A percentile compares a stretch with the other conserved stretches of the same genome.
phyloP scores from a whole-genome alignment of 768 basidiomycete genomes.

The Clathrus columnatus region DNA sequence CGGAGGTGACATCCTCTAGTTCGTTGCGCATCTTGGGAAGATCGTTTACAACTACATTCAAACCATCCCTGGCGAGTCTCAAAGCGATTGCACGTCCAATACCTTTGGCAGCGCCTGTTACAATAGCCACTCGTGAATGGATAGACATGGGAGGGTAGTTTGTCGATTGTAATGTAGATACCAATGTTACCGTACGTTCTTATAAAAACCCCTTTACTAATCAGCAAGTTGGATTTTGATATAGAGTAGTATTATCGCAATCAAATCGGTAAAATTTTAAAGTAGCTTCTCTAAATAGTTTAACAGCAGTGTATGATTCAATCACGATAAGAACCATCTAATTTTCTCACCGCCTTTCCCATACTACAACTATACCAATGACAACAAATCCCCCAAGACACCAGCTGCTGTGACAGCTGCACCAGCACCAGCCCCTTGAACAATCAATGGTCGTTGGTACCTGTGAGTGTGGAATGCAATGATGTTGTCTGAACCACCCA shows the following conservation, averaged over 20 bases:
- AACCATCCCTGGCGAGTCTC: conserved; percentile 39
- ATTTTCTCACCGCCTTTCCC: neutral
- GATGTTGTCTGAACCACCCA: conserved; percentile 96
- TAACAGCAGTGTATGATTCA: neutral
- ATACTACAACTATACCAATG: conserved; percentile 19
- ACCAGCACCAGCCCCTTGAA: conserved; percentile 97
- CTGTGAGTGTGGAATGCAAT: conserved; percentile 94
- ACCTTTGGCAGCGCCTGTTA: conserved; percentile 39
- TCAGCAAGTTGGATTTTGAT: too few relatives aligned
- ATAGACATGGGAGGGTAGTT: neutral
- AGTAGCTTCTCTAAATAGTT: too few relatives aligned
- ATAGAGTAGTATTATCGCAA: too few relatives aligned
- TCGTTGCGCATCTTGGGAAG: conserved; percentile 15
- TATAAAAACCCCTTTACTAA: too few relatives aligned
- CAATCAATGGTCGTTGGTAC: conserved; percentile 82
- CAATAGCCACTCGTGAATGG: conserved; percentile 25
- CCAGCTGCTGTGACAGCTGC: conserved; percentile 99
- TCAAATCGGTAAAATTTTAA: too few relatives aligned
- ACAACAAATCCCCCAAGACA: conserved; percentile 77
- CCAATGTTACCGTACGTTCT: too few relatives aligned
- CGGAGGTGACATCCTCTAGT: neutral
- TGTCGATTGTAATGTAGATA: too few relatives aligned
- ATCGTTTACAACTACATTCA: conserved; percentile 40
- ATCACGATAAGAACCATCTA: neutral
- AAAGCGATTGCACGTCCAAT: conserved; percentile 41